Evolutionary conservation across 108 stramenopile species (phyloP), one percentile per base, ranked within the genome.

Genomic region (Nannochloropsis salina): DNA sequence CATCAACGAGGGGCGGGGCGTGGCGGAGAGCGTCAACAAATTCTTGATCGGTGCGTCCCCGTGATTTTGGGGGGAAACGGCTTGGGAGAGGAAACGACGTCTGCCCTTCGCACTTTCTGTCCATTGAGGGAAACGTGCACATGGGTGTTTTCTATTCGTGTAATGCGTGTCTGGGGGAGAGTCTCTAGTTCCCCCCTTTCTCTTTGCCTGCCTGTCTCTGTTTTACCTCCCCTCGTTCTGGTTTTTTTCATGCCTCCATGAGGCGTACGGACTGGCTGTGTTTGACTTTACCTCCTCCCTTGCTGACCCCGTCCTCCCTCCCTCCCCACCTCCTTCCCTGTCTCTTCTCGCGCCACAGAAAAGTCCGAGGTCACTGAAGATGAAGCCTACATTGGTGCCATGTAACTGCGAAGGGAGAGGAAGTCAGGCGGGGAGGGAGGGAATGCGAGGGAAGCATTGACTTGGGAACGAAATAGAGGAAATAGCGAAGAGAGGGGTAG

Each of bases 1-100:
- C 43, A 98, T 98, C 90, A 94, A 98, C 86, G 97, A 98, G 89
- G 97, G 97, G 21, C 93, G 98, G 83, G 98, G 98, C 42, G 94
- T 94, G 18, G 97, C 97, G 12, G 94, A 94, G 83, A 91, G 95
- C 4, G 93, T 92, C 40, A 90, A 97, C 86, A 81, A 91, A 9
- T 98, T 95, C 88, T 90, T 97, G 41, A 51, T 51, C 80, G 80
- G 21, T 20, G 21, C n/a, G 80, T 81, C 47, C 15, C 0, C 47
- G 31, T 31, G 31, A 1, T 31, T 31, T 1, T 31, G 31, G 31
- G 31, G 31, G 31, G 31, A 31, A 31, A 31, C 31, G 0, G 31
- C 31, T 31, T 31, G 31, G 31, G 31, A 31, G 31, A 31, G 31
- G 31, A 31, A 31, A 31, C 31, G 31, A 31, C 31, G 31, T 31